phyloP scores from a whole-genome alignment of 352 stramenopile species.

The Sclerospora graminicola region DNA sequence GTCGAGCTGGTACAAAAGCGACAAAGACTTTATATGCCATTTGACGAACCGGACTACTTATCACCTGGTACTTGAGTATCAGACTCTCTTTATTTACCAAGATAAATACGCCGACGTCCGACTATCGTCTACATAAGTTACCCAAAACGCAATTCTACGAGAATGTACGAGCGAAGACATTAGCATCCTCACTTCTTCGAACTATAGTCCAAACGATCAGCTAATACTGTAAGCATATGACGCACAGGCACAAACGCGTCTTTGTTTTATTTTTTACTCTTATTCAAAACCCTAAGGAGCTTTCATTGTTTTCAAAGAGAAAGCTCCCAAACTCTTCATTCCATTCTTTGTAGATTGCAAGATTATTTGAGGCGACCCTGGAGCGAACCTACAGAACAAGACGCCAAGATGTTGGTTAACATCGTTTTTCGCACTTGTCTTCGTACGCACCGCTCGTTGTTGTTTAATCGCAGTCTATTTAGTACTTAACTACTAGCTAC shows the following conservation, averaged over 20 bases:
- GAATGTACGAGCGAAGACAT: slow-evolving; percentile 4
- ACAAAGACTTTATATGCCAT: slow-evolving; percentile 74
- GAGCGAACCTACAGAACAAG: slow-evolving; percentile 71
- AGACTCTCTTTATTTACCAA: slow-evolving; percentile 25
- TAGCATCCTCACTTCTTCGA: too few relatives aligned
- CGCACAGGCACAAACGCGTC: neutral
- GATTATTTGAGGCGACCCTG: slow-evolving; percentile 91
- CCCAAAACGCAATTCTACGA: slow-evolving; percentile 3
- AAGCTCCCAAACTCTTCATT: slow-evolving; percentile 91
- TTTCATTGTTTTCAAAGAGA: slow-evolving; percentile 59
- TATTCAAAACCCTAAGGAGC: slow-evolving; percentile 15
- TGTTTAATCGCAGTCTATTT: too few relatives aligned
- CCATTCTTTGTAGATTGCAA: slow-evolving; percentile 89
- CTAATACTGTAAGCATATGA: slow-evolving; percentile 16
- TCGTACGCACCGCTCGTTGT: slow-evolving; percentile 43
- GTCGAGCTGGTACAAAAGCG: slow-evolving; percentile 47
- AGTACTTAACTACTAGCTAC: too few relatives aligned
- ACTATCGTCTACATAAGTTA: slow-evolving; percentile 12
- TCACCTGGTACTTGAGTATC: slow-evolving; percentile 2
- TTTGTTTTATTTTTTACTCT: slow-evolving; percentile 6
- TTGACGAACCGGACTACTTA: slow-evolving; percentile 66
- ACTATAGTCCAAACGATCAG: too few relatives aligned
- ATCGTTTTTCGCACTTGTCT: neutral
- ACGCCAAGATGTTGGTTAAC: neutral
- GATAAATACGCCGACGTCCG: slow-evolving; percentile 6